These are phyloP conservation scores for Tetratostichococcus sp. DNA, from an alignment of 139 green algal species.

Conservation along the genomic window DNA sequence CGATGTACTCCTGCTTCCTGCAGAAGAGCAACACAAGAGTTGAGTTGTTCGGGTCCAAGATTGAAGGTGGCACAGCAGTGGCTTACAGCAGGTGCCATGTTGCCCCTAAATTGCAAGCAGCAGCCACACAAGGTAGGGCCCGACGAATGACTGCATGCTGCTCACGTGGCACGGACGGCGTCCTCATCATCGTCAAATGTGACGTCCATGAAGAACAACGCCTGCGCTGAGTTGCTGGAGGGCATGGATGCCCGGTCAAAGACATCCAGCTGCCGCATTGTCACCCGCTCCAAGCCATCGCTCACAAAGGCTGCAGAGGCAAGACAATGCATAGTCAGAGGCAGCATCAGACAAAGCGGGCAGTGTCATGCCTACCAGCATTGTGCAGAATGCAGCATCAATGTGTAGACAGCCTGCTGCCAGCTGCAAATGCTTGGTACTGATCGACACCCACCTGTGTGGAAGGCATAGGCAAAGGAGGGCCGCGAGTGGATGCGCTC, in stretches of 20 bases:
- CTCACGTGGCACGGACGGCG: background rate
- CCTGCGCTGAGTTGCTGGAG: conserved; percentile 2
- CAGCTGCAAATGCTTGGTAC: too few species aligned
- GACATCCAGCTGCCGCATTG: conserved; percentile 15
- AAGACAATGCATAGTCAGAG: too few species aligned
- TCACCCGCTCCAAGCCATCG: conserved; percentile 13
- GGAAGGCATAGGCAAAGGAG: conserved; percentile 21
- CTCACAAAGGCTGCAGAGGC: background rate
- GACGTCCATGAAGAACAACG: conserved; percentile 27
- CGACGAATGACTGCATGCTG: too few species aligned
- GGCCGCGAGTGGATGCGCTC: conserved; percentile 19
- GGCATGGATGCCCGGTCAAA: conserved; percentile 1
- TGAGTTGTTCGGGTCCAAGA: too few species aligned
- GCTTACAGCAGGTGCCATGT: too few species aligned
- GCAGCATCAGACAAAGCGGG: too few species aligned
- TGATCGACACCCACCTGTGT: conserved; percentile 10
- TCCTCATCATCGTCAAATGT: background rate
- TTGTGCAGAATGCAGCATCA: too few species aligned
- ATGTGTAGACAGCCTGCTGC: too few species aligned
- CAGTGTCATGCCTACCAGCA: too few species aligned
- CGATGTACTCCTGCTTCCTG: conserved; percentile 8
- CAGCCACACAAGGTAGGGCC: too few species aligned
- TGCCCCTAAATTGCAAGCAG: too few species aligned
- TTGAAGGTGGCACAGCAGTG: too few species aligned
- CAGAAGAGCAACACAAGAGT: background rate